Evolutionary conservation across 148 eudicot species (phyloP).

Genomic region (Cornus controversa): DNA sequence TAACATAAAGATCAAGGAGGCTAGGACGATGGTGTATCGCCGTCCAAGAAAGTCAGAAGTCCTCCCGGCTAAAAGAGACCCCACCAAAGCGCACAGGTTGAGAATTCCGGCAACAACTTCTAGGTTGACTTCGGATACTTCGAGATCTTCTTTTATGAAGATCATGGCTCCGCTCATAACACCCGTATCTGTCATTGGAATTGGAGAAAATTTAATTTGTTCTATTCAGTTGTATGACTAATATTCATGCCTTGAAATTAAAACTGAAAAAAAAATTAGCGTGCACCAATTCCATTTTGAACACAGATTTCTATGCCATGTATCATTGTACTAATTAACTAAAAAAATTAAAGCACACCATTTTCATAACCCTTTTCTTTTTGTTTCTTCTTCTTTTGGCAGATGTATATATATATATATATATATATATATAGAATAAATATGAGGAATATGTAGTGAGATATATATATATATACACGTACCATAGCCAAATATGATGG

Average conservation of each 20-base stretch:
- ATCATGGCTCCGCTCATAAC: conserved; percentile 89
- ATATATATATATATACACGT: background rate
- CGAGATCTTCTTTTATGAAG: conserved; percentile 67
- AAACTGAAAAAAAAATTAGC: too few relatives aligned
- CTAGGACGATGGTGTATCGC: conserved; percentile 56
- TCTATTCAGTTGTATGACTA: too few relatives aligned
- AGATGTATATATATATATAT: too few relatives aligned
- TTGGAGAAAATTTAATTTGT: too few relatives aligned
- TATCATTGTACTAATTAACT: too few relatives aligned
- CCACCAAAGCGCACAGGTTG: conserved; percentile 63
- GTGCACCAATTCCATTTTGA: too few relatives aligned
- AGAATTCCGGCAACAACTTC: conserved; percentile 67
- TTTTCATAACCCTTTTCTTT: too few relatives aligned
- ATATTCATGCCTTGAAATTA: too few relatives aligned
- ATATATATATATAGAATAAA: too few relatives aligned
- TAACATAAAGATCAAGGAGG: conserved; percentile 53
- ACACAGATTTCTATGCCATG: too few relatives aligned
- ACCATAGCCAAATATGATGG: background rate
- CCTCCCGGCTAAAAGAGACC: conserved; percentile 68
- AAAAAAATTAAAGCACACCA: too few relatives aligned
- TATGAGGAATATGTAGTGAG: background rate
- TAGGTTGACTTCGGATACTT: conserved; percentile 49
- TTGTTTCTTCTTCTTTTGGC: too few relatives aligned
- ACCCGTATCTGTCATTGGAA: conserved; percentile 56
- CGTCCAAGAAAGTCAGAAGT: conserved; percentile 71